Evolutionary conservation across 306 rosid genomes (phyloP), one percentile per base, ranked within the genome.

Genomic region (Fagus crenata): DNA sequence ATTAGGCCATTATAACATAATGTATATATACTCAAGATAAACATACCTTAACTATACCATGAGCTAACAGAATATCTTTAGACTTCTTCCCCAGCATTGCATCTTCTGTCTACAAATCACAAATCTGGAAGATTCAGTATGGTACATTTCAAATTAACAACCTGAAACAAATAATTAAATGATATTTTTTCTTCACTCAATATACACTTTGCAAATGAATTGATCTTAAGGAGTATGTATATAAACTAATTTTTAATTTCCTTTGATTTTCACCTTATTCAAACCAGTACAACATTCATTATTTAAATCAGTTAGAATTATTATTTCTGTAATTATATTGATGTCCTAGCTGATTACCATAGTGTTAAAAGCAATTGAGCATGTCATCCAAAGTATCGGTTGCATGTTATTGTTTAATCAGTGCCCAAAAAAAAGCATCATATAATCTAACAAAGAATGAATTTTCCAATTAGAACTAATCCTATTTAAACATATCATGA

Each of bases 61-160:
- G 86, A 64, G 82, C 77, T 4, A 81, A 69, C 89, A 83, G 81
- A n/a, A 87, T 81, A 68, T 84, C 84, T 7, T 83, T 85, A 22
- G 83, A 85, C 43, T 87, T 87, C 59, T 83, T 83, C 91, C 83
- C 85, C 68, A 87, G 78, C 91, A 85, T 87, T 78, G 85, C 89
- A 78, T 88, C 91, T 82, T 83, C 91, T n/a, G 81, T 89, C 91
- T 83, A 69, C 73, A 73, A 37, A 72, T 79, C 43, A n/a, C 56
- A 76, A 40, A 58, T n/a, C 36, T 64, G 17, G 4, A 75, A 32
- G 28, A 46, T 18, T 43, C 5, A 82, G 71, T 65, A 35, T 1
- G 6, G 11, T 1, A 5, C 28, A 49, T 17, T 49, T 61, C 7
- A 61, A 39, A 22, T 13, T 8, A 35, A 9, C 1, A 33, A 42